phyloP scores from a whole-genome alignment of 2,329 filamentous ascomycete genomes.

The Lomentospora prolificans region DNA sequence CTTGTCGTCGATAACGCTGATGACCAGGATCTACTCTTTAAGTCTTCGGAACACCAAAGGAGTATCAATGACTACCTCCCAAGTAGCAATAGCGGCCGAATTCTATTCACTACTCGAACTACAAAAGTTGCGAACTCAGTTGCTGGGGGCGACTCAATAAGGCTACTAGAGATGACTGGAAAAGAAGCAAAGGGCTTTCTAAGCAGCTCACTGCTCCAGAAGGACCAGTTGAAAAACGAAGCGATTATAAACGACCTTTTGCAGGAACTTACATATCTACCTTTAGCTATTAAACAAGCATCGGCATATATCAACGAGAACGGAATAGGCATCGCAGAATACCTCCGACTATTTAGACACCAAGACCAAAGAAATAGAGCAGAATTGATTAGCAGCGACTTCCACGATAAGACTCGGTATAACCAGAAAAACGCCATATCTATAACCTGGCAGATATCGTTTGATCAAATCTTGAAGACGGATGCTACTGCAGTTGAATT shows the following conservation, averaged over 20 bases:
- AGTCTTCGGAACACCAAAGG: neutral
- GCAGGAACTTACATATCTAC: slow-evolving; percentile 9
- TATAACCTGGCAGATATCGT: slow-evolving; percentile 27
- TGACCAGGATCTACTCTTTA: slow-evolving; percentile 9
- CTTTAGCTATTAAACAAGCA: slow-evolving; percentile 13
- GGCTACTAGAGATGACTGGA: neutral
- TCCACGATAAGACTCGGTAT: slow-evolving; percentile 22
- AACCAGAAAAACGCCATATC: slow-evolving; percentile 20
- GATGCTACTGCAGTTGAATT: slow-evolving; percentile 22
- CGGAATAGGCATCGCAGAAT: neutral
- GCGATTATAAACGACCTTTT: neutral
- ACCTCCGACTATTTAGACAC: neutral
- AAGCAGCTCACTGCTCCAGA: neutral
- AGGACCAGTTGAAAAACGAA: neutral
- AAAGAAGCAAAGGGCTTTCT: neutral
- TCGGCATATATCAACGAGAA: slow-evolving; percentile 11
- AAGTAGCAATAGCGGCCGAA: slow-evolving; percentile 1
- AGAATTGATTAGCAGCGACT: slow-evolving; percentile 21
- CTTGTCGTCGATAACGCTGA: slow-evolving; percentile 18
- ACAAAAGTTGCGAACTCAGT: neutral
- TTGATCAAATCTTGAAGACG: slow-evolving; percentile 23
- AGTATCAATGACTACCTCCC: slow-evolving; percentile 19
- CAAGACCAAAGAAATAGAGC: slow-evolving; percentile 19
- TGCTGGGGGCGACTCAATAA: neutral
- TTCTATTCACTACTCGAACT: slow-evolving; percentile 8